Conservation (phyloP, 306 rosid genomes). For the Sicyos edulis region DNA sequence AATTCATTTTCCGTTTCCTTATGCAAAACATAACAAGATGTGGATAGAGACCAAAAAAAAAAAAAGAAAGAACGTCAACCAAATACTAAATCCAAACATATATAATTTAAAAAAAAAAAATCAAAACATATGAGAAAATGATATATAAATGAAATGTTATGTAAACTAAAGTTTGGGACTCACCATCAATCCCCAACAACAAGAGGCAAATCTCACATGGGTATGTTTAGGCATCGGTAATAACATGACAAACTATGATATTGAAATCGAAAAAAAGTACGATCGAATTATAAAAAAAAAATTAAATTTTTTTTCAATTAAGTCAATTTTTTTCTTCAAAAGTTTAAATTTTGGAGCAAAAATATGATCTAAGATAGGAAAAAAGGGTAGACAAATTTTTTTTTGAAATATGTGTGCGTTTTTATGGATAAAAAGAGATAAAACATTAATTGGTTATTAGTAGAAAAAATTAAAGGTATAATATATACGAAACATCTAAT, state of each 20-base stretch:
- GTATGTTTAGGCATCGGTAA: neutral
- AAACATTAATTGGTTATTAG: too few relatives aligned
- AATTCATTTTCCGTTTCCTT: neutral
- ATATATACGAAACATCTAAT: too few relatives aligned
- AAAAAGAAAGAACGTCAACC: neutral
- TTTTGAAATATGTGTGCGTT: too few relatives aligned
- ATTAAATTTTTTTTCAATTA: neutral
- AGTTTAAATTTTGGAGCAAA: neutral
- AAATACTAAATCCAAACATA: slow-evolving; percentile 4
- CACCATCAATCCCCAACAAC: neutral
- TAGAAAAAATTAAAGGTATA: too few relatives aligned
- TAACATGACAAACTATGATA: slow-evolving; percentile 5
- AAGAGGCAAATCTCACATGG: slow-evolving; percentile 16
- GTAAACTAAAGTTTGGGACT: neutral
- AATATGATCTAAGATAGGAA: too few relatives aligned
- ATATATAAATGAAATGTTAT: neutral
- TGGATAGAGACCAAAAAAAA: neutral
- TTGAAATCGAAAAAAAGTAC: neutral
- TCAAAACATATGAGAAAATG: neutral
- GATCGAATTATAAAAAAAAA: neutral
- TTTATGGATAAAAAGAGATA: too few relatives aligned
- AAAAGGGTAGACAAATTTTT: neutral
- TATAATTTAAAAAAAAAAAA: too few relatives aligned
- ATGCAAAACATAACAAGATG: neutral
- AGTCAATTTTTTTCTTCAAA: neutral